Percentiles rank a stretch among this genome's conserved stretches.
Evolutionary conservation across 768 basidiomycete genomes (phyloP).

Genomic region (Suillus hirtellus): DNA sequence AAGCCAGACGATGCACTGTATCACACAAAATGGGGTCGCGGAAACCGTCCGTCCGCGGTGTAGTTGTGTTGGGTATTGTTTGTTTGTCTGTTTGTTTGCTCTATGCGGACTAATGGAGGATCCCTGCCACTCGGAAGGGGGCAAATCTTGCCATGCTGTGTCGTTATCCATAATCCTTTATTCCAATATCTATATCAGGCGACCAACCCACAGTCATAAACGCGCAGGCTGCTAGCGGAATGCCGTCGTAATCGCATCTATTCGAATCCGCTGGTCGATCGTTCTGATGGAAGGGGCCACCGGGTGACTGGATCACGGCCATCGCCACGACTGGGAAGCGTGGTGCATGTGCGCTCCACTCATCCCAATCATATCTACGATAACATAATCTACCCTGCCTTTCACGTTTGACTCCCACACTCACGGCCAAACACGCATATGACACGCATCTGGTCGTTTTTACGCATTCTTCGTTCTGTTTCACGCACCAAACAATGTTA

Average conservation of each 20-base stretch:
- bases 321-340: background rate
- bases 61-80: background rate
- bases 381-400: constrained; percentile 1
- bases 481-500: constrained; percentile 2
- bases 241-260: constrained; percentile 5
- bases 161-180: constrained; percentile 8
- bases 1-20: constrained; percentile 58
- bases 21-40: constrained; percentile 31
- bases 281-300: constrained; percentile 6
- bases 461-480: background rate
- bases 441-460: background rate
- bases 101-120: constrained; percentile 1
- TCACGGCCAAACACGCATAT: background rate
- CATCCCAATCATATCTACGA: background rate
- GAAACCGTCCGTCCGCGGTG: constrained; percentile 18
- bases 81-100: constrained; percentile 3
- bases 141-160: background rate
- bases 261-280: constrained; percentile 5
- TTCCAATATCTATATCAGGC: constrained; percentile 8
- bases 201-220: background rate
- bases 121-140: background rate
- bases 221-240: background rate
- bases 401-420: constrained; percentile 8
- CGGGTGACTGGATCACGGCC: background rate
- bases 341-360: background rate